A percentile compares a stretch with the other conserved stretches of the same genome.
phyloP scores from a whole-genome alignment of 2,329 filamentous ascomycete genomes.

The Teratosphaeria viscida region DNA sequence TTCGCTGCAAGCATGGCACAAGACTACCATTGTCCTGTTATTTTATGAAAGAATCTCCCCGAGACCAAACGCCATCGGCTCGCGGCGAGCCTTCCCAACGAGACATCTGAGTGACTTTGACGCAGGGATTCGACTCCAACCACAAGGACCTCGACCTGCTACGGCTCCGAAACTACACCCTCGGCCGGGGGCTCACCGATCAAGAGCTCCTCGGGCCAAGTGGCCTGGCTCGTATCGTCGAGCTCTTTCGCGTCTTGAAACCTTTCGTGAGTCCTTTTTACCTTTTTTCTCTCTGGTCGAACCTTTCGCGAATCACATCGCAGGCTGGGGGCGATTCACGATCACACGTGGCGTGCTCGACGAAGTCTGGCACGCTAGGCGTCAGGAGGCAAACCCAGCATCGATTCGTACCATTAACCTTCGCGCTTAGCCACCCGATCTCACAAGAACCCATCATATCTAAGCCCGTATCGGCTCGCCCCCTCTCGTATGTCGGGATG shows the following conservation, averaged over 20 bases:
- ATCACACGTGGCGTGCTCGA: not conserved
- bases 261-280: constrained; percentile 64
- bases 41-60: not conserved
- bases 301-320: not conserved
- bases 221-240: constrained; percentile 54
- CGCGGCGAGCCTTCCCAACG: not conserved
- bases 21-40: too few relatives aligned
- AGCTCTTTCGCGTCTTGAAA: constrained; percentile 57
- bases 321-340: not conserved
- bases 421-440: not conserved
- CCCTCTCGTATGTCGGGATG: not conserved
- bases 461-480: not conserved
- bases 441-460: not conserved
- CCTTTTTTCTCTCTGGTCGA: not conserved
- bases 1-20: not conserved
- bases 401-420: not conserved
- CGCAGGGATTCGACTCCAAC: constrained; percentile 60
- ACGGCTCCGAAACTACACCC: constrained; percentile 68
- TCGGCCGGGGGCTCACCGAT: constrained; percentile 58
- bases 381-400: not conserved
- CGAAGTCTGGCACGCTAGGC: not conserved
- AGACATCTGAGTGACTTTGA: too few relatives aligned
- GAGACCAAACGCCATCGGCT: not conserved
- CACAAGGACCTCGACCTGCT: constrained; percentile 73
- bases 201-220: constrained; percentile 50